A percentile compares a stretch with the other conserved stretches of the same genome.
These are phyloP conservation scores for Usnea hakonensis DNA, from an alignment of 495 filamentous ascomycete genomes.

Conservation along the genomic window DNA sequence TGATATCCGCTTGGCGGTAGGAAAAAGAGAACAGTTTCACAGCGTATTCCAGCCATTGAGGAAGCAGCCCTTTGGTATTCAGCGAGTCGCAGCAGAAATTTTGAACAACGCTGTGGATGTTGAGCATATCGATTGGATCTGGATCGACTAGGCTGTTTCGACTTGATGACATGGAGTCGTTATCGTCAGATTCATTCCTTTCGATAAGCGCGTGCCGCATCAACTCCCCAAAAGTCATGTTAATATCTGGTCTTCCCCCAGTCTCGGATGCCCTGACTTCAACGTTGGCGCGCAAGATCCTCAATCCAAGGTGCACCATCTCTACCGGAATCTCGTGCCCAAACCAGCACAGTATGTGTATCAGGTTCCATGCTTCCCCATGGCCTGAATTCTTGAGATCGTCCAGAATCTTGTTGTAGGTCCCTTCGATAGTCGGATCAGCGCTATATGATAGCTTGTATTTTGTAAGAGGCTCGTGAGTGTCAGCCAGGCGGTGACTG, in stretches of 20 bases:
- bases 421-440: conserved; percentile 58
- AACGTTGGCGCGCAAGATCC: conserved; percentile 46
- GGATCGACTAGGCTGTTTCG: conserved; percentile 42
- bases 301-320: conserved; percentile 59
- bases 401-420: conserved; percentile 63
- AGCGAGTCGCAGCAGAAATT: conserved; percentile 68
- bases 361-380: conserved; percentile 58
- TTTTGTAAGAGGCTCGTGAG: conserved; percentile 58
- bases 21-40: conserved; percentile 37
- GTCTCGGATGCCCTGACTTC: conserved; percentile 38
- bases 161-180: conserved; percentile 34
- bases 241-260: conserved; percentile 54
- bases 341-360: conserved; percentile 68
- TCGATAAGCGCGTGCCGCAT: conserved; percentile 67
- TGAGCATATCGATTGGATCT: conserved; percentile 60
- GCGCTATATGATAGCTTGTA: conserved; percentile 62
- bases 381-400: conserved; percentile 55
- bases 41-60: conserved; percentile 25
- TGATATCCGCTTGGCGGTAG: conserved; percentile 22
- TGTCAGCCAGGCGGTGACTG: conserved; percentile 64
- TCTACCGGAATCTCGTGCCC: conserved; percentile 68
- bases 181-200: conserved; percentile 47
- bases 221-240: conserved; percentile 58
- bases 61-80: conserved; percentile 39
- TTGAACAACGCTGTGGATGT: conserved; percentile 72